Evolutionary conservation across 306 rosid species (phyloP).

Genomic region (Vigna angularis): DNA sequence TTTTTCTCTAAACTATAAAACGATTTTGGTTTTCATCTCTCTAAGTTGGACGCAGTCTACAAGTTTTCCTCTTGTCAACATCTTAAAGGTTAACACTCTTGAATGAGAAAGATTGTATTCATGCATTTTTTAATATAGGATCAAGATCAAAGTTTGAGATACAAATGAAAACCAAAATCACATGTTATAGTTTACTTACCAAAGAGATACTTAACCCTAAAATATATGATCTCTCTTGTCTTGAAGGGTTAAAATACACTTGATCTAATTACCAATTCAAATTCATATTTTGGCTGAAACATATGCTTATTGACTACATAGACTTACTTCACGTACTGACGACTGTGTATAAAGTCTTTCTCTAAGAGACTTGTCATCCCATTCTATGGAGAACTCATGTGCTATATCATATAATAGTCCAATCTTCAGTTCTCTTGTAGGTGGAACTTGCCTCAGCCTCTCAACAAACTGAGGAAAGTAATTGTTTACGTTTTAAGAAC

Average conservation of each 20-base stretch:
- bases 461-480: slow-evolving; percentile 60
- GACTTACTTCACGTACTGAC: slow-evolving; percentile 53
- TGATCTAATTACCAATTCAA: slow-evolving; percentile 4
- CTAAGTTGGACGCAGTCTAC: too few species aligned
- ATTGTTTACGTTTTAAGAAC: slow-evolving; percentile 22
- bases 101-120: too few species aligned
- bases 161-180: too few species aligned
- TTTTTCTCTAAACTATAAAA: too few species aligned
- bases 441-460: slow-evolving; percentile 52
- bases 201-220: too few species aligned
- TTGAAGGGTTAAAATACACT: not conserved
- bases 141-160: too few species aligned
- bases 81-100: too few species aligned
- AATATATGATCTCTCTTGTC: not conserved
- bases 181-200: too few species aligned
- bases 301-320: not conserved
- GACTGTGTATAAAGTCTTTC: slow-evolving; percentile 54
- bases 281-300: slow-evolving; percentile 1
- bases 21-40: too few species aligned
- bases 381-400: slow-evolving; percentile 63
- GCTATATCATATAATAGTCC: slow-evolving; percentile 71
- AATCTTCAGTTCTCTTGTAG: slow-evolving; percentile 69
- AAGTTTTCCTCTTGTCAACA: too few species aligned
- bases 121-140: too few species aligned
- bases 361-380: slow-evolving; percentile 72